A percentile compares a stretch with the other conserved stretches of the same genome.
phyloP scores from a whole-genome alignment of 805 yeast genomes.

The Pichia deserticola region DNA sequence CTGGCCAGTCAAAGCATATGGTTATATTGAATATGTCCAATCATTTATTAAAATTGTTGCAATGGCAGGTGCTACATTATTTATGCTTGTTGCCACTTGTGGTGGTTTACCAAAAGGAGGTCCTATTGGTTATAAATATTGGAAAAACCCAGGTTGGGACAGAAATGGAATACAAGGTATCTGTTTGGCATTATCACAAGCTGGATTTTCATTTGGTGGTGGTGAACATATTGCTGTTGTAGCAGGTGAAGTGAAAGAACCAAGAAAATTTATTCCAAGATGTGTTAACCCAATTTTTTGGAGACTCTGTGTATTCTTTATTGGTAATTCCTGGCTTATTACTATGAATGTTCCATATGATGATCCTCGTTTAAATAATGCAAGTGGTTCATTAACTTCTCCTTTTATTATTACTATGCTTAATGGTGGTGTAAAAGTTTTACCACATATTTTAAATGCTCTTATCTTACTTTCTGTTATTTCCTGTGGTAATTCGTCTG shows the following conservation, averaged over 20 bases:
- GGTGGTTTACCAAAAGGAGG: slow-evolving; percentile 36
- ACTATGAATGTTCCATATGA: slow-evolving; percentile 53
- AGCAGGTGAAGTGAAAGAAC: slow-evolving; percentile 50
- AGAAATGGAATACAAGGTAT: slow-evolving; percentile 50
- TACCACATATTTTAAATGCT: slow-evolving; percentile 57
- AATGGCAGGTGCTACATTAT: slow-evolving; percentile 39
- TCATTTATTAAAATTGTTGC: slow-evolving; percentile 53
- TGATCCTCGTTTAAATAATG: slow-evolving; percentile 37
- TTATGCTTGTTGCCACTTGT: slow-evolving; percentile 45
- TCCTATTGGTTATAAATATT: slow-evolving; percentile 43
- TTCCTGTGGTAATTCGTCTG: slow-evolving; percentile 54
- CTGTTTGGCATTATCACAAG: slow-evolving; percentile 46
- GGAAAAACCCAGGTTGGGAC: slow-evolving; percentile 51
- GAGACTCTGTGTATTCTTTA: slow-evolving; percentile 46
- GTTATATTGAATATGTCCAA: slow-evolving; percentile 38
- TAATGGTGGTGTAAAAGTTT: slow-evolving; percentile 40
- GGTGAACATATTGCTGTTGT: slow-evolving; percentile 53
- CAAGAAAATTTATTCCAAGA: slow-evolving; percentile 48
- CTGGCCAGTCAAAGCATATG: slow-evolving; percentile 32
- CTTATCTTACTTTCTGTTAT: slow-evolving; percentile 48
- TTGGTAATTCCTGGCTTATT: slow-evolving; percentile 41
- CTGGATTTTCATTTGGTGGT: slow-evolving; percentile 58
- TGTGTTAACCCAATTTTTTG: slow-evolving; percentile 51
- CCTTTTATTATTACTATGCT: slow-evolving; percentile 61
- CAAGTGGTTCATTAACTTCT: slow-evolving; percentile 50